phyloP scores from a whole-genome alignment of 1,284 basidiomycete species.

The Cystobasidiaceae sp. region DNA sequence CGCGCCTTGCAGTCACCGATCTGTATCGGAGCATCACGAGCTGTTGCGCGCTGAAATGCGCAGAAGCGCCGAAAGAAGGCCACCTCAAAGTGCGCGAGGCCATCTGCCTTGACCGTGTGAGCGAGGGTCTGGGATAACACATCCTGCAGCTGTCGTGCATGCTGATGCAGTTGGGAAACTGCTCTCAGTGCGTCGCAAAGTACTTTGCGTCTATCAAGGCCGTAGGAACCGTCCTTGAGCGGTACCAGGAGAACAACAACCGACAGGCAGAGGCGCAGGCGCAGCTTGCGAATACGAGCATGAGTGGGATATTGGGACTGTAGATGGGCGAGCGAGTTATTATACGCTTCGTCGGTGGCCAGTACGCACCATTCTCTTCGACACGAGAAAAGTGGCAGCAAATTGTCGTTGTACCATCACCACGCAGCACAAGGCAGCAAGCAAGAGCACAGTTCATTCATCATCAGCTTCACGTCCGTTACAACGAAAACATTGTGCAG shows the following conservation, averaged over 20 bases:
- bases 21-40: conserved; percentile 13
- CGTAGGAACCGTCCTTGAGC: conserved; percentile 1
- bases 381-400: no score
- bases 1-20: conserved; percentile 7
- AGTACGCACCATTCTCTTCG: no score
- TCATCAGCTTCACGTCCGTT: no score
- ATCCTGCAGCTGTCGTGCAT: neutral
- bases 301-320: conserved; percentile 6
- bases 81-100: conserved; percentile 10
- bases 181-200: conserved; percentile 2
- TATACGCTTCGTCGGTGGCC: no score
- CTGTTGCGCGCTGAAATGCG: conserved; percentile 4
- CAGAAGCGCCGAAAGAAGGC: conserved; percentile 12
- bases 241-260: conserved; percentile 13
- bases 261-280: conserved; percentile 3
- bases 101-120: conserved; percentile 10
- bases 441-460: no score
- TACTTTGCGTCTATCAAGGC: conserved; percentile 4
- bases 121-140: neutral
- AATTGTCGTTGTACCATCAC: no score
- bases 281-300: neutral
- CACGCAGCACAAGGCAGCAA: no score
- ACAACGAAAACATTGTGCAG: no score
- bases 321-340: neutral
- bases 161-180: neutral